Evolutionary conservation across 1,284 basidiomycete species (phyloP), one percentile per base, ranked within the genome.

Genomic region (Tylopilus sp.): DNA sequence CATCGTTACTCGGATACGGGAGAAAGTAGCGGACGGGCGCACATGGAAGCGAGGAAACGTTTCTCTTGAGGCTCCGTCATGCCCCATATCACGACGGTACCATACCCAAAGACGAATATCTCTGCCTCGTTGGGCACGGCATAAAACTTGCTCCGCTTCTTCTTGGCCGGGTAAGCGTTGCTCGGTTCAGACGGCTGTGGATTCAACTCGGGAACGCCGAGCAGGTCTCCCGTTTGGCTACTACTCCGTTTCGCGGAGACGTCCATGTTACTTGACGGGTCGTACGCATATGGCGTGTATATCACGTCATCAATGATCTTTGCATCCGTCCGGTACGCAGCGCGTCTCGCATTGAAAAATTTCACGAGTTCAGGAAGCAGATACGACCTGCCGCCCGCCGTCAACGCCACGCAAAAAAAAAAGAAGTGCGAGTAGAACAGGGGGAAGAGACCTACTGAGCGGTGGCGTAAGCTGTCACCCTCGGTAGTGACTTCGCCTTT

Each of bases 401-500:
- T 35, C 22, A 26, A 32, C 29, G 26, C 15, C 33, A 7, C 32
- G 22, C 8, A 11, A 33, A 11, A 33, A 11, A 33, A 33, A 33
- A 17, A 17, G 15, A 15, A 5, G 32, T 14, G 14, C 10, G 14
- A 33, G 14, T 14, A 13, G 13, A 4, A 25, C 39, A n/a, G 4
- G 25, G 40, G 7, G 8, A n/a, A 13, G 25, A 13, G 6, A 72
- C 82, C 62, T 71, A 94, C 91, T 84, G 88, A 35, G 94, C 92
- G 15, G 94, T 98, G 51, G 93, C 92, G 73, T 97, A 98, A 3
- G 94, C 94, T 5, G 94, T 97, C 19, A 96, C 94, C 60, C 95
- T 77, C n/a, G 95, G 94, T 29, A 98, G 72, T 39, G 89, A 92
- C 61, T 94, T 94, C 32, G 94, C 94, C 66, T 95, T 95, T 71